Base-by-base conservation (phyloP, 352 stramenopile genomes). In the Globisporangium paddicum region DNA sequence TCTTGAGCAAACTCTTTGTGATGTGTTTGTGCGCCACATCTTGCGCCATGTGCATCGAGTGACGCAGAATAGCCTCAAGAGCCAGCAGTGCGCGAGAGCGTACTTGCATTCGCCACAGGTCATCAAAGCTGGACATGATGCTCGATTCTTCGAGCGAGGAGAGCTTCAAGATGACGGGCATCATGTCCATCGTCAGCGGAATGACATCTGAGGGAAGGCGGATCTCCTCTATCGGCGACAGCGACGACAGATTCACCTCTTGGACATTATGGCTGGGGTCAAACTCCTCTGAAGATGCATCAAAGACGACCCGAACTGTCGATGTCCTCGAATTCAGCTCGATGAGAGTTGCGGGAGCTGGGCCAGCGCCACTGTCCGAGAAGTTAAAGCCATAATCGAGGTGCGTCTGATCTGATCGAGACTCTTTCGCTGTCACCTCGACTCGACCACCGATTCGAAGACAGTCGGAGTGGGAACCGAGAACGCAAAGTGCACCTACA, bases 241-340 rank as follows among this genome's bases (percentile, higher is more conserved):
- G 40, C 10, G 71, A 77, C 2, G 78, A 72, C 5, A 92, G 49
- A 6, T 72, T 76, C 6, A 96, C 82, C 67, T 92, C 79, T 72
- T 96, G 86, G 10, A 94, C 75, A 48, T 96, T 94, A 56, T 93
- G 82, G 16, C 71, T 79, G 25, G 82, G 85, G 60, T 94, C 77
- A 3, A 87, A 91, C 40, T 87, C 70, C 26, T 78, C 76, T 2
- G 75, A 82, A 0, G 78, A 86, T 1, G 69, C 68, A 30, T 92
- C 79, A 37, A 96, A 93, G 6, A 91, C 79, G 23, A 96, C 86
- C 23, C 84, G 84, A 46, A 87, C 84, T 2, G 74, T 87, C 3
- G 83, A 85, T 38, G 69, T 68, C 9, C 74, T 66, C 5, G 80
- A 61, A 41, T 86, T 85, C 54, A 92, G 73, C 52, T 89, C 77